Base-by-base conservation (phyloP, 2,329 filamentous ascomycete species). In the Penicillium sp. region DNA sequence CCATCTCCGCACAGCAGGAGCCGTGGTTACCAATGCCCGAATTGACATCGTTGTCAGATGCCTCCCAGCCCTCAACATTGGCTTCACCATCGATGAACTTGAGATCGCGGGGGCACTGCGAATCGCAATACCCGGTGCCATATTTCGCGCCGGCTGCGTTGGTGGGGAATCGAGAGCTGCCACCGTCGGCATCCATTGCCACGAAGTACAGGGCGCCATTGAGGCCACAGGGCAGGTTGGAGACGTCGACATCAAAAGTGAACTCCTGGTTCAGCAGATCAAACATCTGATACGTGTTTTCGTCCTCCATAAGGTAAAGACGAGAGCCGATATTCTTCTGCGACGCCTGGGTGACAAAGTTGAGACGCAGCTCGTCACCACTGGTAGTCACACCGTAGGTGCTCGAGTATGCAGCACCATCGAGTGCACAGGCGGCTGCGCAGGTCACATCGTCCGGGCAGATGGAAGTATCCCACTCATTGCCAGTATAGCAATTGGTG, bases 191-290 rank as follows among this genome's bases (percentile, higher is more conserved):
- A 10, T 82, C 78, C 69, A 88, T 88, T 62, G 80, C 74, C n/a
- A 82, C 76, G 34, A 88, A 78, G 74, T 90, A 89, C 39, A 90
- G 74, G 36, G 87, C 87, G 46, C 86, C 87, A 71, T 90, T 90
- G 51, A 90, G 73, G 54, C 87, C 87, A 64, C 87, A 90, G 55
- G 82, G 81, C 17, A 88, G 75, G 60, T 81, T 80, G 33, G 85
- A 88, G 36, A 88, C 82, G 67, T 90, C 87, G 23, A 89, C 86
- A 50, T 89, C 86, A 55, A 90, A 88, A 46, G 84, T 86, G 72
- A 90, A 85, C 70, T 90, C 87, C 65, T 86, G 80, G 71, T 84
- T 84, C 47, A 84, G 76, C 51, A 89, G 76, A 51, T 83, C 78
- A 73, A 89, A 85, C 66, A 81, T 79, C 73, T 88, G 74, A 70